Conservation (phyloP, 2,329 filamentous ascomycete species). For the Botrytis paeoniae region DNA sequence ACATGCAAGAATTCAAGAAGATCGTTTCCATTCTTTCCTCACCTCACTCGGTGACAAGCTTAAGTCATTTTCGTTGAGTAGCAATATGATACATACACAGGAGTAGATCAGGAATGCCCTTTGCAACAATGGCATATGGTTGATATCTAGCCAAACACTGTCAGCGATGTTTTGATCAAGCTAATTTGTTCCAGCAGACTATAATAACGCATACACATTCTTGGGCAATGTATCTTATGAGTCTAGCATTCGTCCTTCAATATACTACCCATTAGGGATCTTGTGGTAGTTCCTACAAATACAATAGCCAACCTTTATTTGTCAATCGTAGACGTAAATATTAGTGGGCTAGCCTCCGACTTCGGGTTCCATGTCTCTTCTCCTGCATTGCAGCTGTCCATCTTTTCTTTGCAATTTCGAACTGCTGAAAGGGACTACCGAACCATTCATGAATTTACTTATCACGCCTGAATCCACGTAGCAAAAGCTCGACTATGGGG, state of each 20-base stretch:
- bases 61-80: background rate
- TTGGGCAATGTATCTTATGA: background rate
- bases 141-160: background rate
- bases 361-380: background rate
- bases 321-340: background rate
- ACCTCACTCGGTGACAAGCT: background rate
- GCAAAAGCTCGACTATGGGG: background rate
- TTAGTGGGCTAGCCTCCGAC: background rate
- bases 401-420: background rate
- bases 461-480: background rate
- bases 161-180: background rate
- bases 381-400: background rate
- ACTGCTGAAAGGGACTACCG: background rate
- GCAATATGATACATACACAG: background rate
- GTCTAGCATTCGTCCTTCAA: background rate
- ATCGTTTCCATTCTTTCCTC: background rate
- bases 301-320: background rate
- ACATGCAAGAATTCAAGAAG: background rate
- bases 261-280: background rate
- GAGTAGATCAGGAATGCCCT: background rate
- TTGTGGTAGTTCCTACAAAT: background rate
- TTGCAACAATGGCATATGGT: background rate
- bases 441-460: background rate
- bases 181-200: background rate
- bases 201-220: background rate